These are phyloP conservation scores for Acanthamoeba sp. DNA, from an alignment of 208 protist species.

Conservation along the genomic window DNA sequence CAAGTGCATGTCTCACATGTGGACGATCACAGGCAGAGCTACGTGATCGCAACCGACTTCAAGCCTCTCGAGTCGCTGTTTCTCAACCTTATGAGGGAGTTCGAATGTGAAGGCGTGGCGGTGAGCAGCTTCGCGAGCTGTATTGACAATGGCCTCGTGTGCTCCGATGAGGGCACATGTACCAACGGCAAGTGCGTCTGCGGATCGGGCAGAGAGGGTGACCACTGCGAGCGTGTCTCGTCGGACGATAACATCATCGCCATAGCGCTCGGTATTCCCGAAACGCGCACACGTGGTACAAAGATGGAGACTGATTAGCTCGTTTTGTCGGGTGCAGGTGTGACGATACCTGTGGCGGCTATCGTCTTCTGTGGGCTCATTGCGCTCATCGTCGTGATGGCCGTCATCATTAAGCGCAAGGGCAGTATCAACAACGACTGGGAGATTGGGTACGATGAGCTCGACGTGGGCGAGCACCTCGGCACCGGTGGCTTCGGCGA, in stretches of 20 bases:
- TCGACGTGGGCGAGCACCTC: conserved; percentile 32
- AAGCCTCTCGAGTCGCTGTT: background rate
- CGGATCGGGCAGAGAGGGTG: background rate
- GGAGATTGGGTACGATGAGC: conserved; percentile 37
- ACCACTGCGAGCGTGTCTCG: background rate
- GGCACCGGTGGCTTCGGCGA: conserved; percentile 21
- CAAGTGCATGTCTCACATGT: too few species aligned
- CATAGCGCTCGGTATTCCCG: background rate
- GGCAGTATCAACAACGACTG: background rate
- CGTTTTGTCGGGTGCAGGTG: background rate
- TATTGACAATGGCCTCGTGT: background rate
- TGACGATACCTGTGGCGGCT: background rate
- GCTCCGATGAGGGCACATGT: background rate
- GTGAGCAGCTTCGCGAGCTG: background rate
- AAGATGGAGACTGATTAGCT: background rate
- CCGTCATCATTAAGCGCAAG: background rate
- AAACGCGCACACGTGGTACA: background rate
- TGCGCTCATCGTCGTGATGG: background rate
- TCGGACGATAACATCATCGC: background rate
- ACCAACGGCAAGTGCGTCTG: background rate
- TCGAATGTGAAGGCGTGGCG: background rate
- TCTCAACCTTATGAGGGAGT: background rate
- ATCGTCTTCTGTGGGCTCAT: background rate
- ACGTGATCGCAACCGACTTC: background rate
- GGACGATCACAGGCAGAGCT: background rate